Evolutionary conservation across 768 basidiomycete species (phyloP), one percentile per base, ranked within the genome.

Genomic region (Termitomyces sp.): DNA sequence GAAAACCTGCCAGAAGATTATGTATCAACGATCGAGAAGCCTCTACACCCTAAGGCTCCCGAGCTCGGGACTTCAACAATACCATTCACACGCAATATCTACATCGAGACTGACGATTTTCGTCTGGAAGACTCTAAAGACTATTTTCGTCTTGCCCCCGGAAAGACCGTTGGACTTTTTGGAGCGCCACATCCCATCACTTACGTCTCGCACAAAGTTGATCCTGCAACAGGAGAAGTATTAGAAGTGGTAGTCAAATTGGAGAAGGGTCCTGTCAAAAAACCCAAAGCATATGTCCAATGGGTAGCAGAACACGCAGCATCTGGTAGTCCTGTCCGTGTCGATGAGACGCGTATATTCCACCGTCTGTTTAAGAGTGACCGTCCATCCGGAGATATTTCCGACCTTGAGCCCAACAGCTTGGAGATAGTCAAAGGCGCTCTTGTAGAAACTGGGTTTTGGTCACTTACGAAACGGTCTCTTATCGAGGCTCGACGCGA

Each of bases 101-200:
- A 90, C 73, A 98, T 98, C 67, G 96, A 99, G 61, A 78, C 79
- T 29, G 90, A 92, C 58, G 97, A 99, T 72, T 99, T 99, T 80
- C 81, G 97, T 53, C 73, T 89, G 36, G 84, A 91, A 63, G 94
- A 96, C 67, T 91, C 92, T 24, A 87, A 87, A 60, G 95, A 98
- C 68, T 99, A 97, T 74, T 98, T 95, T 85, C 88, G 97, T 42
- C 87, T 99, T 46, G 93, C 96, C 16, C 97, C 97, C 7, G 95
- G 95, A 46, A 98, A 98, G 77, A 93, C 94, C 0, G 97, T 98
- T 43, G 97, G 97, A 16, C 76, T 99, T 27, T 96, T 98, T 80
- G 90, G 94, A 69, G 94, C 87, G 16, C 94, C 94, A 2, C 75
- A 86, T 70, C 92, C 95, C 8, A 90, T 99, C 67, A 94, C 94